A percentile compares a stretch with the other conserved stretches of the same genome.
Evolutionary conservation across 2,329 filamentous ascomycete genomes (phyloP).

Genomic region (Sporothrix brasiliensis): DNA sequence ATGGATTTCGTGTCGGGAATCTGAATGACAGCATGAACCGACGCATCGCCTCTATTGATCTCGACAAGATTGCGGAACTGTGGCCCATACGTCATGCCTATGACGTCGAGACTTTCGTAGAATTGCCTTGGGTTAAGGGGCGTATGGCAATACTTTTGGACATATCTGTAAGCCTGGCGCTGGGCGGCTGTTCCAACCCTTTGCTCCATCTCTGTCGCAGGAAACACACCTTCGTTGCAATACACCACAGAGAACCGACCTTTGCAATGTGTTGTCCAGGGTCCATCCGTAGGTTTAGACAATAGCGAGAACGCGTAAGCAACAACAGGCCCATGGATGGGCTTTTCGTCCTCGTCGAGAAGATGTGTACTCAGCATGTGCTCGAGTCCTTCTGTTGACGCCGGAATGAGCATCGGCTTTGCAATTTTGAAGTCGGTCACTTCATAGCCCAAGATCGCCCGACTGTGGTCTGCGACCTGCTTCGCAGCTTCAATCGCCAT

Average conservation of each 20-base stretch:
- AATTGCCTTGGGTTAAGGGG: slow-evolving; percentile 50
- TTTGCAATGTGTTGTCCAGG: slow-evolving; percentile 48
- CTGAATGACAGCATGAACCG: slow-evolving; percentile 45
- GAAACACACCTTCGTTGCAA: neutral
- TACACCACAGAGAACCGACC: slow-evolving; percentile 40
- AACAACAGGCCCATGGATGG: neutral
- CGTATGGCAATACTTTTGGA: slow-evolving; percentile 42
- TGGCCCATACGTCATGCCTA: slow-evolving; percentile 57
- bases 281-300: slow-evolving; percentile 47
- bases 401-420: slow-evolving; percentile 37
- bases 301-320: slow-evolving; percentile 45
- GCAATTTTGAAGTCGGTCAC: slow-evolving; percentile 35
- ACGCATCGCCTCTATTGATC: slow-evolving; percentile 31
- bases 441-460: slow-evolving; percentile 31
- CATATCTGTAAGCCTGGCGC: slow-evolving; percentile 36
- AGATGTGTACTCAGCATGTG: slow-evolving; percentile 52
- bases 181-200: neutral
- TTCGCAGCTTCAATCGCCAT: slow-evolving; percentile 47
- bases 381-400: slow-evolving; percentile 49
- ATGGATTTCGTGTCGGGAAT: slow-evolving; percentile 54
- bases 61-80: slow-evolving; percentile 53
- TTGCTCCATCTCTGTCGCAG: neutral
- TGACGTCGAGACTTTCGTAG: slow-evolving; percentile 54
- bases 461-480: slow-evolving; percentile 36
- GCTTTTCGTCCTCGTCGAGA: slow-evolving; percentile 26